Evolutionary conservation across 352 stramenopile species (phyloP).

Genomic region (Pythium myriotylum): DNA sequence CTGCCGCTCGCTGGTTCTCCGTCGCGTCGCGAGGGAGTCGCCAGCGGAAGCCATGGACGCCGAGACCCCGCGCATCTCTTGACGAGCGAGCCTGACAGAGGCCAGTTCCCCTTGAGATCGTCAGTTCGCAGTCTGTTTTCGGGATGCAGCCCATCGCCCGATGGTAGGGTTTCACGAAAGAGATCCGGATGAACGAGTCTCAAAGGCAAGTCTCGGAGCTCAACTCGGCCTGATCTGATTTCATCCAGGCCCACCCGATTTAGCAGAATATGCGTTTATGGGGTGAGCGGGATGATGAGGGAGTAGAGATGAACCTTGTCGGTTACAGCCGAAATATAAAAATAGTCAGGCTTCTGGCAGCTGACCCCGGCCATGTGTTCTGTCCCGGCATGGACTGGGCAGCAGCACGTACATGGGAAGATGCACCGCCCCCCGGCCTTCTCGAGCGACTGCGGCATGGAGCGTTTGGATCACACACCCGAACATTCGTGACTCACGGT

Average conservation of each 20-base stretch:
- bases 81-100: background rate
- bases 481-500: background rate
- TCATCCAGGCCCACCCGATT: background rate
- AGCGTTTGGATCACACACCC: background rate
- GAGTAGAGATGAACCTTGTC: no score
- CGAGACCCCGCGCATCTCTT: no score
- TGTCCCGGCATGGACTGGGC: conserved; percentile 4
- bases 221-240: no score
- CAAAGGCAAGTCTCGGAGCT: background rate
- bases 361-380: background rate
- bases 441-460: background rate
- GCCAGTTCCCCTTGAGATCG: background rate
- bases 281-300: no score
- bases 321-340: no score
- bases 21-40: no score
- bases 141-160: conserved; percentile 6
- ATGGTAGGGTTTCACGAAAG: conserved; percentile 25
- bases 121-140: conserved; percentile 4
- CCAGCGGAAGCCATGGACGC: background rate
- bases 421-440: background rate
- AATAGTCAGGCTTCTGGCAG: background rate
- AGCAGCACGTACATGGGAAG: conserved; percentile 3
- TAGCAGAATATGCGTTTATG: background rate
- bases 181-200: conserved; percentile 20
- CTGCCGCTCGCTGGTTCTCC: no score